These are phyloP conservation scores for Rhododendron henanense DNA, from an alignment of 148 eudicot species.

Conservation along the genomic window DNA sequence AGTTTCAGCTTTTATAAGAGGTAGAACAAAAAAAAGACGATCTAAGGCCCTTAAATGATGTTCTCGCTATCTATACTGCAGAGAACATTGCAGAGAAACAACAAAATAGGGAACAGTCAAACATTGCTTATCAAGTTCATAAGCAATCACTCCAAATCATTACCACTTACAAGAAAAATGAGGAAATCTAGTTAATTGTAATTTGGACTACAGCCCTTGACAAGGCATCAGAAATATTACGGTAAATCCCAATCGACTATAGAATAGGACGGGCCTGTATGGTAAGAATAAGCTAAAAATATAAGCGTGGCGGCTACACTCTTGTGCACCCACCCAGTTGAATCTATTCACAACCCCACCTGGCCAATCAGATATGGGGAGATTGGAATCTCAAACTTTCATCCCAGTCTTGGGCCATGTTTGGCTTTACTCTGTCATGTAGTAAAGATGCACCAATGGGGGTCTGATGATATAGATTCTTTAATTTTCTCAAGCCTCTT, in stretches of 20 bases:
- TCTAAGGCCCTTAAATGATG: not conserved
- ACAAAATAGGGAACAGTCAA: not conserved
- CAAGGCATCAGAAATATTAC: not conserved
- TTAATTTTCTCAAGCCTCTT: conserved; percentile 81
- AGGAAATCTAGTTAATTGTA: not conserved
- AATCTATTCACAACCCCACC: not conserved
- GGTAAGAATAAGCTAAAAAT: not conserved
- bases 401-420: not conserved
- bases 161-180: not conserved
- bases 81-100: not conserved
- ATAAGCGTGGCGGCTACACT: not conserved
- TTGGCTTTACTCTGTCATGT: conserved; percentile 25
- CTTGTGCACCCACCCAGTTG: not conserved
- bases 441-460: conserved; percentile 78
- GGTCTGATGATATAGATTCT: conserved; percentile 58
- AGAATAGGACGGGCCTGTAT: not conserved
- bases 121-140: not conserved
- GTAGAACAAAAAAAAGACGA: not conserved
- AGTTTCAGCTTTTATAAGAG: conserved; percentile 3
- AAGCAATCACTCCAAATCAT: not conserved
- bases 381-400: not conserved
- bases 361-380: not conserved
- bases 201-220: not conserved
- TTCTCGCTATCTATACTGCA: not conserved
- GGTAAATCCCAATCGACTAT: not conserved